Base-by-base conservation (phyloP, 441 rosid genomes). In the Gossypium gossypioides region DNA sequence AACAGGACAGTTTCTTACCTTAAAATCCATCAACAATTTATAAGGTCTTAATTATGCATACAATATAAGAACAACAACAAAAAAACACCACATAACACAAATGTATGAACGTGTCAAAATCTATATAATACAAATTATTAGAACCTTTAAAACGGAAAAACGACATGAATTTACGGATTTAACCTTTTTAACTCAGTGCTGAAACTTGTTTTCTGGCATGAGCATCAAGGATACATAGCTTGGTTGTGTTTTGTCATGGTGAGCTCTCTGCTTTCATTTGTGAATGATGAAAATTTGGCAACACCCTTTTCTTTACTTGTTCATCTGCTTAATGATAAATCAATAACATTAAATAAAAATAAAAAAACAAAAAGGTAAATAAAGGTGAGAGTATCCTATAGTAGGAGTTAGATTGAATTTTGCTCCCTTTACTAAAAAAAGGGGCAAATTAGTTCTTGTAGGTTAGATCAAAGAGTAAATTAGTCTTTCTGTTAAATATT, bases 271-370 rank as follows among this genome's bases (percentile, higher is more conserved):
- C 25, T 25, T 27, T 24, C 2, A 34, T 42, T 42, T 27, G 6
- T 37, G 12, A 29, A 34, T 46, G 27, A n/a, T 60, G 13, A n/a
- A 48, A 21, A 25, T 58, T 61, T 27, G 6, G 60, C 25, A 37
- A 67, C 58, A 13, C 34, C 52, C 10, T 12, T 61, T 25, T 75
- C 5, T 52, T 77, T 70, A 73, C 72, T 72, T 79, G 67, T 22
- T 82, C 52, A 63, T n/a, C 83, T 77, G 78, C 46, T 68, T 16
- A 4, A 24, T 46, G 6, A 66, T 66, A 8, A 65, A 48, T 48
- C 58, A 25, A 15, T 7, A 12, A 8, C 3, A 48, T 25, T 13
- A n/a, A 24, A 46, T 1, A 3, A 48, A 37, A 46, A 16, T 12
- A 40, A 32, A 1, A 42, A 42, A 42, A 42, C 0, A 12, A 8